These are phyloP conservation scores for Oryza punctata DNA, from an alignment of 176 grass and related monocot genomes.

Conservation along the genomic window DNA sequence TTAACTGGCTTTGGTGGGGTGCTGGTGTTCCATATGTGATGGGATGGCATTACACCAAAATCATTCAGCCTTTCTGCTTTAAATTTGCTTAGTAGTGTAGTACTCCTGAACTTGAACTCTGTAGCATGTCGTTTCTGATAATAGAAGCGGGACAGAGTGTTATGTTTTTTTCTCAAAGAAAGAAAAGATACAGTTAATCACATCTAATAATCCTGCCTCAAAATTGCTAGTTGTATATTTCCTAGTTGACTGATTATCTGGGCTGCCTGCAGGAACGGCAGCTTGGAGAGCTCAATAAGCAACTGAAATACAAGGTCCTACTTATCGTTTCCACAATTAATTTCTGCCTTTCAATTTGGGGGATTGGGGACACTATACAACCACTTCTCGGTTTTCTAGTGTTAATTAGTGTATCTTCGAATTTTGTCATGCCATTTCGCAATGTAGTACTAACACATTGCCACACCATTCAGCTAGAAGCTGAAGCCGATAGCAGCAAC, in stretches of 20 bases:
- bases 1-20: too few relatives aligned
- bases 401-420: background rate
- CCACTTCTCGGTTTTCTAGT: background rate
- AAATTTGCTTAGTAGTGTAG: too few relatives aligned
- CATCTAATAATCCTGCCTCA: background rate
- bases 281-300: constrained; percentile 71
- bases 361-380: background rate
- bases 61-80: too few relatives aligned
- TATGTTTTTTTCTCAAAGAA: too few relatives aligned
- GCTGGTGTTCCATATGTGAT: too few relatives aligned
- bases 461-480: constrained; percentile 55
- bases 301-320: constrained; percentile 59
- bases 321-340: background rate
- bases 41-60: too few relatives aligned
- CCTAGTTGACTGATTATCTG: background rate
- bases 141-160: too few relatives aligned
- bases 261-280: constrained; percentile 58
- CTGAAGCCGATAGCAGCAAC: constrained; percentile 39
- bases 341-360: background rate
- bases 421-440: background rate
- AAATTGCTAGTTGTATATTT: background rate
- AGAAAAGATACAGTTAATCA: too few relatives aligned
- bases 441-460: background rate
- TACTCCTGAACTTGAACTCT: too few relatives aligned
- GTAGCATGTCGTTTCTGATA: too few relatives aligned